Percentiles rank a stretch among this genome's conserved stretches.
Evolutionary conservation across 345 rosid species (phyloP).

Genomic region (Rubroshorea leprosula): DNA sequence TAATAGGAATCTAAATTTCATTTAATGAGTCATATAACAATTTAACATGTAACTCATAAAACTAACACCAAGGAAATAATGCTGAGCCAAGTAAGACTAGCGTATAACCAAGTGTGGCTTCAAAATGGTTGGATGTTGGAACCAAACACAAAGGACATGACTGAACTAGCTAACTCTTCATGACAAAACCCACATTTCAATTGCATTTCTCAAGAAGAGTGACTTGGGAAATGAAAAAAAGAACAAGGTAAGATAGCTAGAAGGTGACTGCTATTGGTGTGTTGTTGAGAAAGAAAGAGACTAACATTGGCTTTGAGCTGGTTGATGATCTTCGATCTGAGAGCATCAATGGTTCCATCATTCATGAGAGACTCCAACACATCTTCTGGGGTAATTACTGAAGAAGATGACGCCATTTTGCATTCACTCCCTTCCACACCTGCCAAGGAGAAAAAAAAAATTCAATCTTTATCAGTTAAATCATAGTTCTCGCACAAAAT

Average conservation of each 20-base stretch:
- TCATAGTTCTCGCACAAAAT: too few relatives aligned
- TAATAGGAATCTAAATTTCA: too few relatives aligned
- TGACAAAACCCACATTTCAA: background rate
- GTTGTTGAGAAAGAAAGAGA: slow-evolving; percentile 6
- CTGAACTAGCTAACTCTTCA: background rate
- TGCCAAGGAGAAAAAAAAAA: background rate
- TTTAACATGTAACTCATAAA: too few relatives aligned
- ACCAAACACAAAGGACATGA: background rate
- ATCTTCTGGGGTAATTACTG: slow-evolving; percentile 64
- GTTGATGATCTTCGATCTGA: slow-evolving; percentile 63
- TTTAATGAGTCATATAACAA: too few relatives aligned
- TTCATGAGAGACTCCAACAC: slow-evolving; percentile 68
- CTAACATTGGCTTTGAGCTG: slow-evolving; percentile 71
- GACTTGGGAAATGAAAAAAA: too few relatives aligned
- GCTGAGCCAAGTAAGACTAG: too few relatives aligned
- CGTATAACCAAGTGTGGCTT: too few relatives aligned
- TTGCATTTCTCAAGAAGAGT: background rate
- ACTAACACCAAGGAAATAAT: too few relatives aligned
- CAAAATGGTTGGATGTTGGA: too few relatives aligned
- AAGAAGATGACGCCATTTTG: slow-evolving; percentile 41
- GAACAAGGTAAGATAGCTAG: background rate
- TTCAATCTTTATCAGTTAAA: background rate
- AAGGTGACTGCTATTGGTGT: background rate
- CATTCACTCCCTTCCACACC: background rate
- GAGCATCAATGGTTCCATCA: slow-evolving; percentile 67